Base-by-base conservation (phyloP, 2,329 filamentous ascomycete genomes). In the Cladosporium sp. region DNA sequence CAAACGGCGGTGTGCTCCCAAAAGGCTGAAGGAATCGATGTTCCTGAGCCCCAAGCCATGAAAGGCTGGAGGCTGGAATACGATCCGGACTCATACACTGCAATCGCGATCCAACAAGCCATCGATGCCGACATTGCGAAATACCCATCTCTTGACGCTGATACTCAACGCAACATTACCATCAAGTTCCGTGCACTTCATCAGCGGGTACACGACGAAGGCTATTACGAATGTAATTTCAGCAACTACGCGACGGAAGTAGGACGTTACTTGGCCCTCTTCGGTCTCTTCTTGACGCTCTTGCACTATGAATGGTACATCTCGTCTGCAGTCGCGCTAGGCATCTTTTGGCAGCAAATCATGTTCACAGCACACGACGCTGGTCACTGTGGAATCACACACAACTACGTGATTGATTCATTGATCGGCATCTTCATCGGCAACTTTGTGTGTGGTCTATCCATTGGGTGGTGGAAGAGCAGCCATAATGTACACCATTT, bases 401-500 rank as follows among this genome's bases (percentile, higher is more conserved):
- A 83, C 66, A 84, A 84, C 73, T 88, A 88, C 69, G 76, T 81
- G 2, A 69, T 79, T 15, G 87, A 90, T 73, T 87, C 85, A 0
- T 72, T 88, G 3, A 86, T 90, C 62, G 87, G 83, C 58, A 82
- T 88, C 67, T 87, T 89, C 70, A 80, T 90, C 36, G 87, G 85
- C 52, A 86, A 89, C 72, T 87, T 89, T 71, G 86, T 86, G 78
- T 88, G 87, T 68, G 87, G 87, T 38, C 79, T 90, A n/a, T 88
- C 86, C 2, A 86, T 90, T 62, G 87, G 87, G 21, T 90, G 87
- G 87, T 90, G 87, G 63, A 90, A 90, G 79, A 85, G 85, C 71
- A 88, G 84, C 61, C 88, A 90, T 79, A 90, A 90, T 64, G 86
- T 90, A 2, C 88, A 90, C 74, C 88, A 90, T 70, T 81, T 90